phyloP scores from a whole-genome alignment of 257 asterid species.

The Solanum megistacrolobum region DNA sequence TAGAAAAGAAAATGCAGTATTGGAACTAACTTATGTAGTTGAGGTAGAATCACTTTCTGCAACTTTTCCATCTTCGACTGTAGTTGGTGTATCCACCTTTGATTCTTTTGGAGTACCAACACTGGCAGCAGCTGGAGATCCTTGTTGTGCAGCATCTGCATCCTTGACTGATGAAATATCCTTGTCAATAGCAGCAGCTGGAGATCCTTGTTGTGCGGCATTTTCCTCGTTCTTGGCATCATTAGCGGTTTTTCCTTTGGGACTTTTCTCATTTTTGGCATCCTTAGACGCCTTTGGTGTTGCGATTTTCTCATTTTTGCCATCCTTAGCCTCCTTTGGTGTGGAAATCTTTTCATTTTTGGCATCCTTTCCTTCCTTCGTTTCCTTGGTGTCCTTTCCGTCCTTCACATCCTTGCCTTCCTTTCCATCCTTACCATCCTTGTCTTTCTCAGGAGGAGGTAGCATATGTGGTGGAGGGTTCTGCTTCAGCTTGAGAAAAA shows the following conservation, averaged over 20 bases:
- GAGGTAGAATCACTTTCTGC: conserved; percentile 19
- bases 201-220: neutral
- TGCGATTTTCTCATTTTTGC: conserved; percentile 1
- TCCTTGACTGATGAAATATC: neutral
- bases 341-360: neutral
- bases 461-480: conserved; percentile 89
- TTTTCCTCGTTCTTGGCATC: conserved; percentile 6
- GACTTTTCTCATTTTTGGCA: conserved; percentile 4
- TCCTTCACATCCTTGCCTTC: conserved; percentile 27
- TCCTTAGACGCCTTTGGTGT: conserved; percentile 13
- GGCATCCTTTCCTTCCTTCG: conserved; percentile 18
- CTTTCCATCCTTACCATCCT: conserved; percentile 22
- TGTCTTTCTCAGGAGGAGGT: conserved; percentile 42
- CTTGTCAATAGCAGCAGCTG: conserved; percentile 3
- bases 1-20: neutral
- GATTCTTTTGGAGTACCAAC: conserved; percentile 17
- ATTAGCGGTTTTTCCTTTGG: neutral
- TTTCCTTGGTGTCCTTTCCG: conserved; percentile 22
- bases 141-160: conserved; percentile 8
- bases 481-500: conserved; percentile 66
- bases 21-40: conserved; percentile 8
- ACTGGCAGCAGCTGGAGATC: conserved; percentile 1
- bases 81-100: conserved; percentile 17
- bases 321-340: conserved; percentile 15
- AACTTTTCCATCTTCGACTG: conserved; percentile 10